Evolutionary conservation across 345 rosid genomes (phyloP), one percentile per base, ranked within the genome.

Genomic region (Cardamine resedifolia): DNA sequence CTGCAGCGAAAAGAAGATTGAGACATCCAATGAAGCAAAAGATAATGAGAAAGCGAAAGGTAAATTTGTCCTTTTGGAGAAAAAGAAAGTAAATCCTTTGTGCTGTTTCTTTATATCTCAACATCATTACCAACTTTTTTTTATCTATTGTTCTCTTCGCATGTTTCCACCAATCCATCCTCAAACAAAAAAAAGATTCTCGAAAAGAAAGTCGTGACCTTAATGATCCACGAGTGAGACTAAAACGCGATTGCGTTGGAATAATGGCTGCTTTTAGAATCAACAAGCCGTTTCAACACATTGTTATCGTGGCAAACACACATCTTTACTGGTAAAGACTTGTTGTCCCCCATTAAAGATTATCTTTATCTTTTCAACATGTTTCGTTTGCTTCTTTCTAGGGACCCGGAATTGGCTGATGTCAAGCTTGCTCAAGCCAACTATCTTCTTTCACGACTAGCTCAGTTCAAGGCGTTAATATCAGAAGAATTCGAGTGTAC

Each of bases 401-500:
- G 97, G 98, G 99, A 95, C 82, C 99, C 96, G 36, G 83, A 84
- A 69, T 84, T 85, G 84, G 91, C 88, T 45, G 98, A 95, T 77
- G 96, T 91, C 53, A 91, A 95, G 88, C 96, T 95, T 62, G 97
- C 98, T 24, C 99, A 95, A 80, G 96, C 97, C 62, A 91, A 84
- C 12, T 85, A 90, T 82, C 94, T 91, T 28, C 71, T 86, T 15
- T 80, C 82, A 18, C 86, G 94, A 27, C 74, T 95, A 67, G 89
- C 85, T 62, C 80, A 78, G 64, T 95, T 95, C 72, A 87, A 78
- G 64, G 68, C 57, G 1, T 64, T 79, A 67, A 86, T 91, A 72
- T 77, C 89, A 19, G 80, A 83, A 18, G 87, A 75, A 75, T 90
- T 81, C 26, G 83, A 86, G 19, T 86, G 94, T 66, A 66, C 53